Percentiles rank a stretch among this genome's conserved stretches.
Evolutionary conservation across 176 grass and related monocot species (phyloP).

Genomic region (Phyllostachys edulis): DNA sequence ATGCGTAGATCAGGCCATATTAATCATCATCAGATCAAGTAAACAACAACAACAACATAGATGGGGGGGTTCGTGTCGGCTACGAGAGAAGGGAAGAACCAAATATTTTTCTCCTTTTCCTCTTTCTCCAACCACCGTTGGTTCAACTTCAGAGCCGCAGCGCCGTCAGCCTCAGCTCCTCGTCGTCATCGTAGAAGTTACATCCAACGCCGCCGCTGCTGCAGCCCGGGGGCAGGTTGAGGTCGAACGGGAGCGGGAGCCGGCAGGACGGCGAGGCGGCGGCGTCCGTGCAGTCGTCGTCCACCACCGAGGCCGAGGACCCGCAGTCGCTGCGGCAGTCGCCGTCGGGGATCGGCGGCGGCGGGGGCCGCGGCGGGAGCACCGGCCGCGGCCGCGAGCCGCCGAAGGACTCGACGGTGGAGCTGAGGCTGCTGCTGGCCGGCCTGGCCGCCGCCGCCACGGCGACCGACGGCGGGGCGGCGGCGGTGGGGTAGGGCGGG

Average conservation of each 20-base stretch:
- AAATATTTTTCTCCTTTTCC: constrained; percentile 64
- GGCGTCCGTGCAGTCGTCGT: constrained; percentile 52
- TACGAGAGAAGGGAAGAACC: constrained; percentile 62
- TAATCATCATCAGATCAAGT: constrained; percentile 39
- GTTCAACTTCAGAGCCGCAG: constrained; percentile 47
- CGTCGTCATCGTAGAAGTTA: constrained; percentile 30
- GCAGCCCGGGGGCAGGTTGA: constrained; percentile 38
- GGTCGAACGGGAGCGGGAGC: constrained; percentile 49
- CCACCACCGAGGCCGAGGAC: constrained; percentile 68
- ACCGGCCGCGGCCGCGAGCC: constrained; percentile 33
- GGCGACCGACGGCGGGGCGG: neutral
- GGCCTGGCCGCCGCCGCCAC: constrained; percentile 27
- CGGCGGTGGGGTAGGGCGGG: neutral
- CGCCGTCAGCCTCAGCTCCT: constrained; percentile 52
- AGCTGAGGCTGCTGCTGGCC: constrained; percentile 67
- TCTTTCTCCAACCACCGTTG: constrained; percentile 40
- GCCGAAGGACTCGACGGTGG: constrained; percentile 73
- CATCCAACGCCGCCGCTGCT: neutral
- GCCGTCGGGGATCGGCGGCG: constrained; percentile 35
- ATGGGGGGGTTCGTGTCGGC: constrained; percentile 12
- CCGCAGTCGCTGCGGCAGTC: constrained; percentile 81
- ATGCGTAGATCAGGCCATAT: constrained; percentile 15
- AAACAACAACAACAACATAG: constrained; percentile 40
- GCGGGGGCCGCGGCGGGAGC: constrained; percentile 33
- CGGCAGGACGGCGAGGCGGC: constrained; percentile 43